Conservation (phyloP, 257 asterid species). For the Ilex aquifolium region DNA sequence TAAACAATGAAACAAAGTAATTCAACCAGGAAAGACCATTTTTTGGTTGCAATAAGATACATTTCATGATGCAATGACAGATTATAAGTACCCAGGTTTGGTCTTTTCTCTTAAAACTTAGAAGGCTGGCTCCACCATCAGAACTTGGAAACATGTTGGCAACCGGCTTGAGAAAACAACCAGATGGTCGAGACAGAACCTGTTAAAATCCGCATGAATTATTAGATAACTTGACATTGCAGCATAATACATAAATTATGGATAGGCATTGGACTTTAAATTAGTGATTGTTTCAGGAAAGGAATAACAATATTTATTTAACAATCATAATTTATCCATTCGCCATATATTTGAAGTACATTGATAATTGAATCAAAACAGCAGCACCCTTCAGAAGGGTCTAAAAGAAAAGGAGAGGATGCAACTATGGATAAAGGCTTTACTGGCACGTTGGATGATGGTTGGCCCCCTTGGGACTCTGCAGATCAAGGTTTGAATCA, state of each 20-base stretch:
- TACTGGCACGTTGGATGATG: no score
- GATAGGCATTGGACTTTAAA: not conserved
- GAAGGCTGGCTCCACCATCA: conserved; percentile 89
- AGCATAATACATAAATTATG: conserved; percentile 10
- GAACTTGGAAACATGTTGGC: conserved; percentile 76
- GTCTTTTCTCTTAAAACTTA: conserved; percentile 77
- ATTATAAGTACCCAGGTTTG: conserved; percentile 69
- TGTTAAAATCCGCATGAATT: conserved; percentile 33
- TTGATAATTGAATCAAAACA: no score
- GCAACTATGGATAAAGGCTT: no score
- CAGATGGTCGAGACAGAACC: conserved; percentile 93
- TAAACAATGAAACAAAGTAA: conserved; percentile 6
- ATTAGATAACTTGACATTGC: conserved; percentile 23
- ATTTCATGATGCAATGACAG: conserved; percentile 15
- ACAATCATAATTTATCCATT: no score
- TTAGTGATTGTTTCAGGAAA: no score
- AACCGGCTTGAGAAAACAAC: conserved; percentile 90
- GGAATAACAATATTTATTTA: no score
- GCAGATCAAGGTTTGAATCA: no score
- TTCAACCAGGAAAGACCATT: not conserved
- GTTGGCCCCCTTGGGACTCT: no score
- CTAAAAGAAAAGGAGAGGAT: no score
- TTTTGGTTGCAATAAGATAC: conserved; percentile 7
- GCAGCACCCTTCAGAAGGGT: no score
- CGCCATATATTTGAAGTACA: no score